Evolutionary conservation across 345 rosid species (phyloP), one percentile per base, ranked within the genome.

Genomic region (Microthlaspi erraticum): DNA sequence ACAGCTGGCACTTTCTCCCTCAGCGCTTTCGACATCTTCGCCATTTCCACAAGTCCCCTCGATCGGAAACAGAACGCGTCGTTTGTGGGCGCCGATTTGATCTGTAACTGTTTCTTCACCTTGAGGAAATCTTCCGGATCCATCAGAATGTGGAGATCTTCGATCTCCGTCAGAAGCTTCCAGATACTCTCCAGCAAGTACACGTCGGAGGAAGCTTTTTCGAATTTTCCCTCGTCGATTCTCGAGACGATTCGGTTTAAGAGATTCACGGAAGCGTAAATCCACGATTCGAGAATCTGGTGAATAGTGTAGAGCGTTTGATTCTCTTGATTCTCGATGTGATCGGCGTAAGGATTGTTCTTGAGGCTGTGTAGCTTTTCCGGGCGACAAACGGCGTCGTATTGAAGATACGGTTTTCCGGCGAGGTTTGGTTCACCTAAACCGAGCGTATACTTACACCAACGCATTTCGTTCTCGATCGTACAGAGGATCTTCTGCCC

Each of bases 251-350:
- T 75, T 17, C 92, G 87, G 45, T 79, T 78, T 0, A 81, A 72
- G 4, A 91, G 79, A 39, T 78, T 74, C 17, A 70, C 46, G 2
- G 88, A 77, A 1, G 77, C 80, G 49, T 79, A 78, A 59, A 89
- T 82, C 98, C 98, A 93, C 4, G 90, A 85, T 71, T 93, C 97
- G 6, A 93, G 79, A 18, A 93, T 85, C 80, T 93, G 98, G 38
- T 86, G 86, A 54, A 84, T 65, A 5, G 92, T 80, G 77, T 85
- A 85, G 9, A 93, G 80, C 10, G 74, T 78, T 59, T 85, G 88
- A 50, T 87, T 89, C 83, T 93, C 98, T 9, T 76, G 82, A 33
- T 93, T 93, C 60, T 80, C 81, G 3, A 86, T 59, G 20, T 82
- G 86, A 54, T 80, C 84, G 52, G 78, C 80, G 44, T 87, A 86